Conservation (phyloP, 345 rosid genomes). For the Murraya paniculata region DNA sequence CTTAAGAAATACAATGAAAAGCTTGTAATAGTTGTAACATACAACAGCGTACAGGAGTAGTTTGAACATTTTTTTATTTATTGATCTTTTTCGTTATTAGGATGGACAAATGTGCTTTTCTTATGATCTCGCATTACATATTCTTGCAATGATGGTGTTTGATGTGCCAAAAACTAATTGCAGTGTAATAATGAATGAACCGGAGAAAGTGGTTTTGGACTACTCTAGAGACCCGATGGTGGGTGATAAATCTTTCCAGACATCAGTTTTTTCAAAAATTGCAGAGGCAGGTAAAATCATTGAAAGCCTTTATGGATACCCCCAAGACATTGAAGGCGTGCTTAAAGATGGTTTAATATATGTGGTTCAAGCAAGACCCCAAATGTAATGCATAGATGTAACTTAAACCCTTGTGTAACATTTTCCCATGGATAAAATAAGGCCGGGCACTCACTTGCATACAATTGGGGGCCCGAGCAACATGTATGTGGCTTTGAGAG, state of each 20-base stretch:
- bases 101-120: not conserved
- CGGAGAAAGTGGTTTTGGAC: slow-evolving; percentile 28
- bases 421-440: no score
- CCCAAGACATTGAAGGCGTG: slow-evolving; percentile 41
- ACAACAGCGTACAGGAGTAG: no score
- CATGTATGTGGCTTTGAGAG: no score
- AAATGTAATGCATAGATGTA: not conserved
- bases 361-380: slow-evolving; percentile 45
- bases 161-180: not conserved
- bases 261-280: slow-evolving; percentile 30
- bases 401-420: no score
- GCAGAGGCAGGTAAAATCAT: slow-evolving; percentile 35
- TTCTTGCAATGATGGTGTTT: not conserved
- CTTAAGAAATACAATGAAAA: no score
- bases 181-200: slow-evolving; percentile 40
- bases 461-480: no score
- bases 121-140: not conserved
- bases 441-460: no score
- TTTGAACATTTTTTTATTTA: no score
- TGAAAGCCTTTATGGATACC: slow-evolving; percentile 32
- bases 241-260: slow-evolving; percentile 28
- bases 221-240: slow-evolving; percentile 32
- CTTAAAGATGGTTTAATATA: slow-evolving; percentile 30
- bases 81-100: no score
- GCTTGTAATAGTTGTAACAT: no score